Evolutionary conservation across 257 asterid species (phyloP).

Genomic region (Fraxinus americana): DNA sequence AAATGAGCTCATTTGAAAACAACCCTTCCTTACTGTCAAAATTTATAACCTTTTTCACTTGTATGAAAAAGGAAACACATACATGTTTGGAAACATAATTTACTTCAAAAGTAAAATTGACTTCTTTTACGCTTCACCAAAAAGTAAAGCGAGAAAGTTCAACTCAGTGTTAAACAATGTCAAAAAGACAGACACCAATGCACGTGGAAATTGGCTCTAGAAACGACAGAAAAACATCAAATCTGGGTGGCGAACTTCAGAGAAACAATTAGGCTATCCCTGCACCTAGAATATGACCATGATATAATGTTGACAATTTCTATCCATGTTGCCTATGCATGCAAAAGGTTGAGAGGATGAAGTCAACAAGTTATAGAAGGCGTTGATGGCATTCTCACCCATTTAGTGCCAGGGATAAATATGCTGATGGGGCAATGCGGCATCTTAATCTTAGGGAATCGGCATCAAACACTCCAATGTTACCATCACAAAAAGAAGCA

Average conservation of each 20-base stretch:
- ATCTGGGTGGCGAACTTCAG: neutral
- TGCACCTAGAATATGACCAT: neutral
- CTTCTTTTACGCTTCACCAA: neutral
- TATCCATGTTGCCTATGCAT: neutral
- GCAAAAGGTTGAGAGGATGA: neutral
- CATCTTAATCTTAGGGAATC: conserved; percentile 87
- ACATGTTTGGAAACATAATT: neutral
- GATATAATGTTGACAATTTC: neutral
- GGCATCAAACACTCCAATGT: conserved; percentile 84
- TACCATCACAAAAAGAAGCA: conserved; percentile 90
- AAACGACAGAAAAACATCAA: neutral
- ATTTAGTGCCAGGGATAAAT: conserved; percentile 61
- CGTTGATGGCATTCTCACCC: conserved; percentile 56
- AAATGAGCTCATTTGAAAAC: neutral
- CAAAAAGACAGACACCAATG: neutral
- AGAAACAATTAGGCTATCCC: neutral
- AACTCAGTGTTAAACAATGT: neutral
- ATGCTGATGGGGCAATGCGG: conserved; percentile 79
- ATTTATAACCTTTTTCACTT: neutral
- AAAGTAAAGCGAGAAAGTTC: neutral
- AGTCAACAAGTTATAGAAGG: conserved; percentile 6
- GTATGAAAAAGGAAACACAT: neutral
- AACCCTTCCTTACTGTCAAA: neutral
- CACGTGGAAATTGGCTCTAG: neutral
- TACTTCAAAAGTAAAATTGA: neutral